Evolutionary conservation across 2,329 filamentous ascomycete species (phyloP).

Genomic region (Septoria linicola): DNA sequence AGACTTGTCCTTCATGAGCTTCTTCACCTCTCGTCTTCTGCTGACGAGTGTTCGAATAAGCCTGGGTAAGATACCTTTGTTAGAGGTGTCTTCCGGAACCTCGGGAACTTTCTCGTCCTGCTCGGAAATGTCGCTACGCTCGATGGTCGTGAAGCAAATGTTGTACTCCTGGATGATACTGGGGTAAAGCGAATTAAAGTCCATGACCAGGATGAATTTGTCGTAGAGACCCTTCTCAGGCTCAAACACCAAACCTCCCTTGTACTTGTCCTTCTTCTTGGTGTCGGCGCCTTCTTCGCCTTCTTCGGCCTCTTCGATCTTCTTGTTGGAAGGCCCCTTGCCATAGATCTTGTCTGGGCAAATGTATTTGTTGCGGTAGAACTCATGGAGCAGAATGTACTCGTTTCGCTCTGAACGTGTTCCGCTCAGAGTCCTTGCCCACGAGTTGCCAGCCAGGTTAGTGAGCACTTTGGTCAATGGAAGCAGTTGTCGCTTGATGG

Average conservation of each 20-base stretch:
- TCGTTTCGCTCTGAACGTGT: conserved; percentile 97
- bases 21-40: conserved; percentile 88
- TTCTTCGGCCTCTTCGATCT: conserved; percentile 74
- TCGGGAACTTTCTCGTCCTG: conserved; percentile 88
- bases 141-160: conserved; percentile 98
- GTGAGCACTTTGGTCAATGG: conserved; percentile 93
- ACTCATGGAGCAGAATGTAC: conserved; percentile 97
- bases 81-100: conserved; percentile 69
- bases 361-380: conserved; percentile 95
- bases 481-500: conserved; percentile 84
- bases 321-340: conserved; percentile 59
- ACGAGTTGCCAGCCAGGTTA: conserved; percentile 95
- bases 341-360: conserved; percentile 91
- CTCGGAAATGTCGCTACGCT: conserved; percentile 69
- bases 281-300: conserved; percentile 62
- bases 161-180: conserved; percentile 99
- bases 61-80: conserved; percentile 80
- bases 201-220: conserved; percentile 98
- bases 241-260: conserved; percentile 97
- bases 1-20: conserved; percentile 89
- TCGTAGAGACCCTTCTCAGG: conserved; percentile 97
- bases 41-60: conserved; percentile 90
- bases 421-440: conserved; percentile 92
- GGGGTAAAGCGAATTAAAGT: conserved; percentile 98
- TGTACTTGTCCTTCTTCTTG: conserved; percentile 99